Percentiles rank a stretch among this genome's conserved stretches.
These are phyloP conservation scores for Diaporthe vexans DNA, from an alignment of 2,329 filamentous ascomycete genomes.

Conservation along the genomic window DNA sequence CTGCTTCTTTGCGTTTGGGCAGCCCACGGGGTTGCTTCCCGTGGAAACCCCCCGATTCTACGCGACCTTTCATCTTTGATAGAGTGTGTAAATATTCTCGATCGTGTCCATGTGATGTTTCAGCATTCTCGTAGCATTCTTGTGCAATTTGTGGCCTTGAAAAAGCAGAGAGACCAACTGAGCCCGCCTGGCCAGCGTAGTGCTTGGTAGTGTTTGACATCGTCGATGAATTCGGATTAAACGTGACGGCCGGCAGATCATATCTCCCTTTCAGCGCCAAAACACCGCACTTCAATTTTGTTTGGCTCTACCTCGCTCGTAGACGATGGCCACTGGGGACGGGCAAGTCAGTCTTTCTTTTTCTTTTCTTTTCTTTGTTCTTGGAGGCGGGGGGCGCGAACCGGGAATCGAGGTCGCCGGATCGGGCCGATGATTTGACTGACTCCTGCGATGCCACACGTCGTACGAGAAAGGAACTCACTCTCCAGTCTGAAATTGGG, in stretches of 20 bases:
- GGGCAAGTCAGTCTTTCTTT: too few species aligned
- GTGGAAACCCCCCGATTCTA: background rate
- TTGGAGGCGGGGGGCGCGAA: background rate
- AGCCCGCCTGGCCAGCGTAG: background rate
- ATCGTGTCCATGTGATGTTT: background rate
- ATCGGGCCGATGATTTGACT: conserved; percentile 11
- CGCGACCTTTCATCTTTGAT: background rate
- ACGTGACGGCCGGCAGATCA: too few species aligned
- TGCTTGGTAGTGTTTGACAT: background rate
- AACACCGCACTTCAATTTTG: too few species aligned
- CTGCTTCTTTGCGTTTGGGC: background rate
- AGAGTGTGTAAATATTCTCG: background rate
- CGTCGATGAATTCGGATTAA: too few species aligned
- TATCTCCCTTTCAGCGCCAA: background rate
- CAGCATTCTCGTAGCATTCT: background rate
- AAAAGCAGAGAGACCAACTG: background rate
- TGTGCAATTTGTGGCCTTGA: background rate
- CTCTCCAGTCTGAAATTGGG: background rate
- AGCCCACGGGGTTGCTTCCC: background rate
- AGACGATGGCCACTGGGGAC: background rate
- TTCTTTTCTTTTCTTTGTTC: too few species aligned
- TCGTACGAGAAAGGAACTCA: background rate
- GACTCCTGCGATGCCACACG: background rate
- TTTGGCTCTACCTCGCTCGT: background rate
- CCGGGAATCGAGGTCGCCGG: background rate